Conservation (phyloP, 2,329 filamentous ascomycete genomes). For the Diplodia sapinea region DNA sequence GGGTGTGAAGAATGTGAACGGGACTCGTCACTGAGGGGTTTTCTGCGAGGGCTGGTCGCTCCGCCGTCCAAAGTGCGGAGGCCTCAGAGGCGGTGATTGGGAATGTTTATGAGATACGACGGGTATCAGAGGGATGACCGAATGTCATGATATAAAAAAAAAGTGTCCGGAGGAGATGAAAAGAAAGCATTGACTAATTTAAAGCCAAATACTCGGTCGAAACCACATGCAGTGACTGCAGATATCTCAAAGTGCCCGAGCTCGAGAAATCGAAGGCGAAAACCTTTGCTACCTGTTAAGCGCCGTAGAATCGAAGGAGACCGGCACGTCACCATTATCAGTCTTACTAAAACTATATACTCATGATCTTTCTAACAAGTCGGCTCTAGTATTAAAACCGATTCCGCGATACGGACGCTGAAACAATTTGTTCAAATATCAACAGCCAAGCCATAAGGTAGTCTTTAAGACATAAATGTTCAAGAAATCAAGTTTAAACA, state of each 20-base stretch:
- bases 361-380: no score
- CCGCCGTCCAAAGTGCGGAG: not conserved
- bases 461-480: no score
- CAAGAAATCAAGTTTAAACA: no score
- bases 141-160: not conserved
- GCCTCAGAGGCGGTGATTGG: not conserved
- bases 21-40: slow-evolving; percentile 42
- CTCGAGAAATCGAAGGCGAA: not conserved
- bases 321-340: no score
- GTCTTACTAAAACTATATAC: no score
- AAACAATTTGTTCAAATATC: no score
- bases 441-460: no score
- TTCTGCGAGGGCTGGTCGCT: not conserved
- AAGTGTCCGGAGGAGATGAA: not conserved
- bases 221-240: not conserved
- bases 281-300: no score
- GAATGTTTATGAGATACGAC: not conserved
- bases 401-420: no score
- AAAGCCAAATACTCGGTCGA: not conserved
- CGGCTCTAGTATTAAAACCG: no score
- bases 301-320: no score
- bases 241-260: not conserved
- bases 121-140: not conserved
- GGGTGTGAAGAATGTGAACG: slow-evolving; percentile 58
- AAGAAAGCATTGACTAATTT: not conserved